Evolutionary conservation across 2,329 filamentous ascomycete genomes (phyloP).

Genomic region (Ascochyta rabiei): DNA sequence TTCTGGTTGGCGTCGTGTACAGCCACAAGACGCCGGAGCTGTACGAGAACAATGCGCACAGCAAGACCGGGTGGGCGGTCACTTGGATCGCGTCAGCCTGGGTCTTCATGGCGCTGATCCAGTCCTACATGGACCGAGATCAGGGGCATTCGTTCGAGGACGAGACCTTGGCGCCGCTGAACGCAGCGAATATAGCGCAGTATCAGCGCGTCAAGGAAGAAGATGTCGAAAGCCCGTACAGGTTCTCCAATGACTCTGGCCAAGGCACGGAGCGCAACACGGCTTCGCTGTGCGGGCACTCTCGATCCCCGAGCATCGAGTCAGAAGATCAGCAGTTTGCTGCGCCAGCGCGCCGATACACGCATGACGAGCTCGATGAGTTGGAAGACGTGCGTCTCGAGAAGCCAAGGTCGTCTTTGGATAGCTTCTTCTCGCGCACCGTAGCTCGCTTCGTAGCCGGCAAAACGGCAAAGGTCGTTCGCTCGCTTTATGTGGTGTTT

Average conservation of each 20-base stretch:
- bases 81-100: constrained; percentile 76
- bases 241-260: constrained; percentile 54
- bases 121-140: constrained; percentile 61
- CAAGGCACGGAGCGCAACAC: constrained; percentile 75
- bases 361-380: constrained; percentile 51
- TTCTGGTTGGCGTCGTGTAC: constrained; percentile 61
- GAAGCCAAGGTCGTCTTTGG: constrained; percentile 54
- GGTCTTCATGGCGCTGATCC: constrained; percentile 69
- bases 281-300: constrained; percentile 69
- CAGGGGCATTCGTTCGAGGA: constrained; percentile 31
- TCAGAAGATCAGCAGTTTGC: constrained; percentile 48
- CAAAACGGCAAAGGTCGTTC: constrained; percentile 62
- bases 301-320: constrained; percentile 65
- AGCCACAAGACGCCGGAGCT: constrained; percentile 82
- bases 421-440: constrained; percentile 58
- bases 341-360: constrained; percentile 46
- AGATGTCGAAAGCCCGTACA: constrained; percentile 28
- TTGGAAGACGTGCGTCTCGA: constrained; percentile 56
- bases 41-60: constrained; percentile 86
- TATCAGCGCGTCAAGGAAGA: constrained; percentile 48
- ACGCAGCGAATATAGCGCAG: constrained; percentile 45
- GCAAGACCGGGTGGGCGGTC: constrained; percentile 84
- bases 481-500: constrained; percentile 68
- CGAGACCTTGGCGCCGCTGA: constrained; percentile 36
- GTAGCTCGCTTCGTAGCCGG: constrained; percentile 62